A percentile compares a stretch with the other conserved stretches of the same genome.
These are phyloP conservation scores for Colletotrichum noveboracense DNA, from an alignment of 2,329 filamentous ascomycete species.

Conservation along the genomic window DNA sequence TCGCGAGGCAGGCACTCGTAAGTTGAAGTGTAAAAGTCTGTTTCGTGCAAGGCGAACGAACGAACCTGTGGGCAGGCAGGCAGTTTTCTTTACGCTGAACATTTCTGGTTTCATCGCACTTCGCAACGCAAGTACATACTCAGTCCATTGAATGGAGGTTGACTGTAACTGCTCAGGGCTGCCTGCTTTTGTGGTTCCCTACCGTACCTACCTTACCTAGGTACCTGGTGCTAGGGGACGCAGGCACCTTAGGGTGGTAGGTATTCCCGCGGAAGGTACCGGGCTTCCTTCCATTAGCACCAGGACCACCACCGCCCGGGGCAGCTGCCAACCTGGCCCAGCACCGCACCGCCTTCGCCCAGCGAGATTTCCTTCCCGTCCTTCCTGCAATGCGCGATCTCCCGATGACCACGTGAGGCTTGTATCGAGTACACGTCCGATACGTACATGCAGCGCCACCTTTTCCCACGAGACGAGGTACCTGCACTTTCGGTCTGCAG, in stretches of 20 bases:
- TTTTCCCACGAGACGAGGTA: neutral
- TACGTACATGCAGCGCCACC: neutral
- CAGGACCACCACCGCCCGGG: neutral
- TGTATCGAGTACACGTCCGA: neutral
- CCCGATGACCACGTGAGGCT: constrained; percentile 19
- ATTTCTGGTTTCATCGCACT: neutral
- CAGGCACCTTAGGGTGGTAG: too few species aligned
- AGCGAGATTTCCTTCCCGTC: constrained; percentile 5
- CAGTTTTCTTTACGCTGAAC: neutral
- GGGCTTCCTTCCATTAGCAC: too few species aligned
- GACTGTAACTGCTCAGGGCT: neutral
- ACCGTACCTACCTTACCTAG: too few species aligned
- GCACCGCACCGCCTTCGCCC: neutral
- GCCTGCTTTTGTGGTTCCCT: too few species aligned
- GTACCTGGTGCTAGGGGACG: too few species aligned
- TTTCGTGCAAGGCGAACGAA: constrained; percentile 1
- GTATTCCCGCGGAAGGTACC: too few species aligned
- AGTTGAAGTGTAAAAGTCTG: neutral
- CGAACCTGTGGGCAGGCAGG: neutral
- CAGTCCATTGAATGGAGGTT: neutral
- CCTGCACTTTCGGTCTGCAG: neutral
- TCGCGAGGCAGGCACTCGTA: too few species aligned
- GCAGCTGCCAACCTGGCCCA: neutral
- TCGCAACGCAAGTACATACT: too few species aligned
- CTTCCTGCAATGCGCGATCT: constrained; percentile 23